Conservation (phyloP, 371 early-diverging fungal genomes). For the Mortierella sp. region DNA sequence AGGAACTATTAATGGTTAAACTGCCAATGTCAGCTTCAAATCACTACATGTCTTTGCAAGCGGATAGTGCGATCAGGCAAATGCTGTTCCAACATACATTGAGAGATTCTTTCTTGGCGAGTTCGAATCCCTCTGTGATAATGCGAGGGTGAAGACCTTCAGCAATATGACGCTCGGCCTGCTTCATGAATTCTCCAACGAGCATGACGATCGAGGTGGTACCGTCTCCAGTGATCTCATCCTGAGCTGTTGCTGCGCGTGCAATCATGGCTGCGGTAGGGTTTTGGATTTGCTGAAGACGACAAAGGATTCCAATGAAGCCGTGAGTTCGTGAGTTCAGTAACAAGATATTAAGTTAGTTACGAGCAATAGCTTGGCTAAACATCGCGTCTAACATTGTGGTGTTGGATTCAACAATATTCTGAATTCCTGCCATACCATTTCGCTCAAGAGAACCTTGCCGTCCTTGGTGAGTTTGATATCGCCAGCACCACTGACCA, state of each 20-base stretch:
- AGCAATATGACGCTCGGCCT: slow-evolving; percentile 94
- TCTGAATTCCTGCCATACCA: slow-evolving; percentile 71
- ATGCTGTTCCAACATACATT: slow-evolving; percentile 61
- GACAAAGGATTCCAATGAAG: background rate
- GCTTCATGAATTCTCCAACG: slow-evolving; percentile 97
- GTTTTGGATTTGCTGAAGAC: slow-evolving; percentile 97
- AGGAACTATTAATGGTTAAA: slow-evolving; percentile 77
- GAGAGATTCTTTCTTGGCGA: slow-evolving; percentile 95
- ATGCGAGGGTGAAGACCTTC: slow-evolving; percentile 98
- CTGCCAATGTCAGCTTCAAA: background rate
- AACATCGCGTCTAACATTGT: background rate
- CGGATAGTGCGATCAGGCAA: background rate
- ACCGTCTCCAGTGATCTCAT: slow-evolving; percentile 99
- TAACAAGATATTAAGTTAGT: background rate
- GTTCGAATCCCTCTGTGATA: slow-evolving; percentile 97
- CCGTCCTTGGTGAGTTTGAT: slow-evolving; percentile 98
- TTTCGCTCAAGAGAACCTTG: slow-evolving; percentile 96
- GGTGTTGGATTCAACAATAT: background rate
- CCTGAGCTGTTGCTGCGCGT: slow-evolving; percentile 98
- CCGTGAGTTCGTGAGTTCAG: slow-evolving; percentile 21
- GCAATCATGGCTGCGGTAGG: slow-evolving; percentile 99
- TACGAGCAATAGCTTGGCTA: background rate
- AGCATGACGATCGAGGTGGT: slow-evolving; percentile 97
- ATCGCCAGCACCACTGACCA: slow-evolving; percentile 96
- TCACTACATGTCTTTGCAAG: background rate